These are phyloP conservation scores for Acanthamoeba triangularis DNA, from an alignment of 208 protist species.

Conservation along the genomic window DNA sequence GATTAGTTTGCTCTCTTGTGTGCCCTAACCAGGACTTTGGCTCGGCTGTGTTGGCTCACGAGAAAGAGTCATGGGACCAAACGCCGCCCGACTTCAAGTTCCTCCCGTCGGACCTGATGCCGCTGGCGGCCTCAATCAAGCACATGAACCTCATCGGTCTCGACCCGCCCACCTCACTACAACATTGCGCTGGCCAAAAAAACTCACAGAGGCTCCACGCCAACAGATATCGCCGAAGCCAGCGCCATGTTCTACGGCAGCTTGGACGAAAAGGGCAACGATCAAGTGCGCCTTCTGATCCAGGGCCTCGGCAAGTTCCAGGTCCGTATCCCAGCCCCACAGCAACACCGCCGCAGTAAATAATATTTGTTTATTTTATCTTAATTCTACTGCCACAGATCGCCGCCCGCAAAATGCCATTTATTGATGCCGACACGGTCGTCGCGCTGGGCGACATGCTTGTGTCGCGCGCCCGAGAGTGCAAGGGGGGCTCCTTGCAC, in stretches of 20 bases:
- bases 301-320: slow-evolving; percentile 29
- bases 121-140: not conserved
- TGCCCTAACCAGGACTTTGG: not conserved
- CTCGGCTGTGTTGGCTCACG: not conserved
- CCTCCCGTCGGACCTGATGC: not conserved
- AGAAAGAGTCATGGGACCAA: not conserved
- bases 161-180: not conserved
- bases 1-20: not conserved
- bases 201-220: no score
- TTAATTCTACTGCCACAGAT: not conserved
- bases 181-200: no score
- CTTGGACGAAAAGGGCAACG: slow-evolving; percentile 40
- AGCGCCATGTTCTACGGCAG: slow-evolving; percentile 22
- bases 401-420: slow-evolving; percentile 13
- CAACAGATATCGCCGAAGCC: slow-evolving; percentile 11
- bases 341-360: no score
- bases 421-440: not conserved
- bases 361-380: not conserved
- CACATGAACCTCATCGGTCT: slow-evolving; percentile 50
- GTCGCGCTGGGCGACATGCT: not conserved
- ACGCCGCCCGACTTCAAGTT: slow-evolving; percentile 42
- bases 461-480: not conserved
- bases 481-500: not conserved
- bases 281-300: slow-evolving; percentile 4
- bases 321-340: not conserved